Conservation (phyloP, 2,329 filamentous ascomycete genomes). For the Penicillium sp. region DNA sequence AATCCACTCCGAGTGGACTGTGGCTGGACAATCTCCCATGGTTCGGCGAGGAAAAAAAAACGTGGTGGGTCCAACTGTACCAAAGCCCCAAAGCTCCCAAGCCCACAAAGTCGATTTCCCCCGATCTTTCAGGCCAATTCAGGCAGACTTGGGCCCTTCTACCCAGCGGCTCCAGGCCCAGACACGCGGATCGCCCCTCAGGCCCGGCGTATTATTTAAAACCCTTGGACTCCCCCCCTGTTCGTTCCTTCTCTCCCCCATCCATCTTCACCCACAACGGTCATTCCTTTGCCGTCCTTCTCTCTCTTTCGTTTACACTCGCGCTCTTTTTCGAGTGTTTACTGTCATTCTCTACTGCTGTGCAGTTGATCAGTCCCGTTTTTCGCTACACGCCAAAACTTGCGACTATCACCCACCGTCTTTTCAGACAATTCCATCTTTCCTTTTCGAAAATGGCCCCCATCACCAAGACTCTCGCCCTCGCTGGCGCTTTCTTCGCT, state of each 20-base stretch:
- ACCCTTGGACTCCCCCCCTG: constrained; percentile 2
- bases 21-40: not conserved
- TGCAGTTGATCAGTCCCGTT: constrained; percentile 26
- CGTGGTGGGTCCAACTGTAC: constrained; percentile 5
- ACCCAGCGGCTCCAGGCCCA: too few relatives aligned
- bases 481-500: constrained; percentile 42
- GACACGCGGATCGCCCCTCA: not conserved
- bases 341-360: constrained; percentile 27
- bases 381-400: not conserved
- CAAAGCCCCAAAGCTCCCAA: not conserved
- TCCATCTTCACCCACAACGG: constrained; percentile 16
- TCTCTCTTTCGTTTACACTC: constrained; percentile 23
- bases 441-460: constrained; percentile 39
- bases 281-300: constrained; percentile 12
- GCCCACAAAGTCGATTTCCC: not conserved
- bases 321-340: constrained; percentile 27
- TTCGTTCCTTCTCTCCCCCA: constrained; percentile 10
- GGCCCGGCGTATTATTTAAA: constrained; percentile 3
- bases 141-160: not conserved
- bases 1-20: not conserved
- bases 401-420: constrained; percentile 5
- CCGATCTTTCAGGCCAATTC: not conserved
- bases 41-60: constrained; percentile 3
- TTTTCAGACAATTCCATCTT: not conserved
- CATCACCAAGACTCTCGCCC: constrained; percentile 42